Base-by-base conservation (phyloP, 2,329 filamentous ascomycete genomes). In the Thielaviopsis musarum region DNA sequence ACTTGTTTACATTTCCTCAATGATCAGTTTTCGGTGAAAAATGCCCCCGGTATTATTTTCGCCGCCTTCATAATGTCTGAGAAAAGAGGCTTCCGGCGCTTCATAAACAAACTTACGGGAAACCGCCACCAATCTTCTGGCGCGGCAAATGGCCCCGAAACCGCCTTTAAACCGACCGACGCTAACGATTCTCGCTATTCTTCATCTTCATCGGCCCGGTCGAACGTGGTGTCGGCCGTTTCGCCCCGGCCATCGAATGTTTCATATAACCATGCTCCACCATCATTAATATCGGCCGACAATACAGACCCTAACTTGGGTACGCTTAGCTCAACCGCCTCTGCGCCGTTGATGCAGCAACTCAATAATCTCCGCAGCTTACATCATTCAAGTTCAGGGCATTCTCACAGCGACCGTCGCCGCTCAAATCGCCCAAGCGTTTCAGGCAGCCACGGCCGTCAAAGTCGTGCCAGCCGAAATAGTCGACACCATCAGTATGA, bases 401-500 rank as follows among this genome's bases (percentile, higher is more conserved):
- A 45, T 5, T 45, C 38, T 45, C 38, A n/a, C 38, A n/a, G 38
- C 10, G 38, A 2, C 38, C 38, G 38, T 7, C 38, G 38, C 15
- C 38, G 15, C 5, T 45, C 38, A 45, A 45, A 45, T 7, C 38
- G n/a, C n/a, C 38, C 13, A 15, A 45, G 38, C 17, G 38, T 45
- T 45, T 1, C 38, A n/a, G 38, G 17, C 7, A 45, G 38, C 38
- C 51, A 26, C 7, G 49, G 56, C 17, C 54, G 54, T 9, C 38
- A 22, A 24, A 59, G 61, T 48, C 54, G 41, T 6, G 61, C 38
- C 12, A 62, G 58, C 28, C 45, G 15, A 56, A 64, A 49, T 56
- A 60, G 6, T 24, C 60, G 2, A 56, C 45, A 3, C 57, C 59
- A 12, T 38, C 17, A 41, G 26, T 26, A n/a, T 13, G 49, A 59